These are phyloP conservation scores for Debaryomyces prosopidis DNA, from an alignment of 805 yeast species.

Conservation along the genomic window DNA sequence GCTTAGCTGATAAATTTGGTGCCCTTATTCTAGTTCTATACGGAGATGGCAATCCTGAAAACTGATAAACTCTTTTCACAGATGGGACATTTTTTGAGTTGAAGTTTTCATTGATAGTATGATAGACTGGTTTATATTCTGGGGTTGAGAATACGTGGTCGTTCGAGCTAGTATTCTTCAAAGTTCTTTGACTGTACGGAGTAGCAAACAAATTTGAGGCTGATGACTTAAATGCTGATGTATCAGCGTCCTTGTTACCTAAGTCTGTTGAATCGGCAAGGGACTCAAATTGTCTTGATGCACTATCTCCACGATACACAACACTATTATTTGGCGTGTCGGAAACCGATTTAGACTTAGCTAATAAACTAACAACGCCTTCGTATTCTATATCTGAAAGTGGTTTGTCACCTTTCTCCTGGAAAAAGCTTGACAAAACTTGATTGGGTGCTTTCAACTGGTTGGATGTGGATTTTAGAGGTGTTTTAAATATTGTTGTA, in stretches of 20 bases:
- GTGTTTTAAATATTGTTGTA: slow-evolving; percentile 1
- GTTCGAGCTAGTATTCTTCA: slow-evolving; percentile 24
- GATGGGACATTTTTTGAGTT: slow-evolving; percentile 28
- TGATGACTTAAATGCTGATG: not conserved
- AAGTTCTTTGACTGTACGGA: slow-evolving; percentile 28
- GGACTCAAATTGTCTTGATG: not conserved
- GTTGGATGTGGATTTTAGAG: not conserved
- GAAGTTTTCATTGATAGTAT: slow-evolving; percentile 26
- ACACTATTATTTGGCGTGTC: slow-evolving; percentile 5
- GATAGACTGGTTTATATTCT: slow-evolving; percentile 40
- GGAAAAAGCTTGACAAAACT: slow-evolving; percentile 66
- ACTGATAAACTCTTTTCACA: slow-evolving; percentile 44
- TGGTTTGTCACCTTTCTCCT: slow-evolving; percentile 73
- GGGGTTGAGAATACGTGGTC: slow-evolving; percentile 28
- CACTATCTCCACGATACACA: not conserved
- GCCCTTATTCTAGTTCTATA: slow-evolving; percentile 41
- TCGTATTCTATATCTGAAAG: slow-evolving; percentile 73
- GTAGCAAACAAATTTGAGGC: slow-evolving; percentile 16
- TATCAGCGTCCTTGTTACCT: not conserved
- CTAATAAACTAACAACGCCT: slow-evolving; percentile 69
- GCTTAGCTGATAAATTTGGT: slow-evolving; percentile 20
- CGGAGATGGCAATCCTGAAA: slow-evolving; percentile 47
- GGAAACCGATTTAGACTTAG: slow-evolving; percentile 10
- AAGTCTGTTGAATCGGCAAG: not conserved
- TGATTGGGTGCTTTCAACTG: slow-evolving; percentile 42